phyloP scores from a whole-genome alignment of 192 early-diverging fungal genomes.

The Coemansia sp. region DNA sequence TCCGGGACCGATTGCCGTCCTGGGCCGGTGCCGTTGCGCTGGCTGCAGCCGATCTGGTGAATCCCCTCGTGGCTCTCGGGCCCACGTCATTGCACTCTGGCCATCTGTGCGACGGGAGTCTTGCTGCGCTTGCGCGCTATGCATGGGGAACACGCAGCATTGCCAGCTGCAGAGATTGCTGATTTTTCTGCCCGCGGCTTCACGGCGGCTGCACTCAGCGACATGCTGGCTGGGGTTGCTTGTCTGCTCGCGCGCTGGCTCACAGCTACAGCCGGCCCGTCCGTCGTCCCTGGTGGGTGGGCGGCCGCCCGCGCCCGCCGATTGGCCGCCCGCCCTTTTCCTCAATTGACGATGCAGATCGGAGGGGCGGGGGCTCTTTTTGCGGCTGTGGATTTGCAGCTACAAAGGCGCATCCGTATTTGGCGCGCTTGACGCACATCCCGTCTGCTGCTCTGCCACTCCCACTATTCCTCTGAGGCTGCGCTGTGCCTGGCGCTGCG shows the following conservation, averaged over 20 bases:
- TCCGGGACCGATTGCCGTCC: neutral
- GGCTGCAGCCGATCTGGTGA: neutral
- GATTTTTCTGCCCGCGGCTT: neutral
- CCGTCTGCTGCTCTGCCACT: neutral
- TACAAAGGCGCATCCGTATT: constrained; percentile 8
- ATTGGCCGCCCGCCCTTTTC: too few species aligned
- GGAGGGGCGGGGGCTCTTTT: neutral
- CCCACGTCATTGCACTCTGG: too few species aligned
- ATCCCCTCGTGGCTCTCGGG: neutral
- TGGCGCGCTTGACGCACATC: neutral
- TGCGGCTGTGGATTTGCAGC: neutral
- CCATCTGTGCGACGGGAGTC: neutral
- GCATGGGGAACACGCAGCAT: neutral
- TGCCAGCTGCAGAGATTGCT: neutral
- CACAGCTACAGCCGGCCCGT: too few species aligned
- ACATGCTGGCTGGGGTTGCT: too few species aligned
- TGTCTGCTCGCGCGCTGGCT: too few species aligned
- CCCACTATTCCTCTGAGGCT: constrained; percentile 14
- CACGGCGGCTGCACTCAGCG: too few species aligned
- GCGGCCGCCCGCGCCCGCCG: too few species aligned
- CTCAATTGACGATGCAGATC: constrained; percentile 6
- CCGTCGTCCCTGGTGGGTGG: too few species aligned
- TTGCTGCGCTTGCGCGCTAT: neutral
- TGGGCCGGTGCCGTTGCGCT: neutral
- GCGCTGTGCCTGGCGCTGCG: too few species aligned